These are phyloP conservation scores for Fomitopsis betulina DNA, from an alignment of 1,284 basidiomycete genomes.

Conservation along the genomic window DNA sequence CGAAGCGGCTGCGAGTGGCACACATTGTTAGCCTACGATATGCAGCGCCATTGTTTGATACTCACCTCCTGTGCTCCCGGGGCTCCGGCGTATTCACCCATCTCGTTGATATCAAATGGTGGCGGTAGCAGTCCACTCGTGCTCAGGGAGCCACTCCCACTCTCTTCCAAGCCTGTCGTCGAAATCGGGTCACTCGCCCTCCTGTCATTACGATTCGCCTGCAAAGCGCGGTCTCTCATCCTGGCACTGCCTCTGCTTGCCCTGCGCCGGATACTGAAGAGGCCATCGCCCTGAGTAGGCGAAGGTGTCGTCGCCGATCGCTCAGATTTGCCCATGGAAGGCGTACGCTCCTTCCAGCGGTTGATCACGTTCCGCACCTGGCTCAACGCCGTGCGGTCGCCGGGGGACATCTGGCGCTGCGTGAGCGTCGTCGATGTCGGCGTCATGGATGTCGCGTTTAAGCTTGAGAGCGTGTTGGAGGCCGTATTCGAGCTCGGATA, in stretches of 20 bases:
- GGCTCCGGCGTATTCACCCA: constrained; percentile 36
- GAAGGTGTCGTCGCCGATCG: constrained; percentile 32
- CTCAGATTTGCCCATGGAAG: constrained; percentile 28
- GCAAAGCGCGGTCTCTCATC: constrained; percentile 29
- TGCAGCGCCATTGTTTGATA: neutral
- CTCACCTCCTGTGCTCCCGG: constrained; percentile 39
- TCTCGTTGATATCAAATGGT: constrained; percentile 42
- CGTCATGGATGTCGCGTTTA: constrained; percentile 20
- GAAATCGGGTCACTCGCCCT: constrained; percentile 7
- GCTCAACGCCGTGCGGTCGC: constrained; percentile 1
- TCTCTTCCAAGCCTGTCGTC: constrained; percentile 13
- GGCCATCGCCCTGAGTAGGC: constrained; percentile 38
- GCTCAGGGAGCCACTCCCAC: constrained; percentile 25
- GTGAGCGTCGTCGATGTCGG: constrained; percentile 35
- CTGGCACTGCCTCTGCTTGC: constrained; percentile 43
- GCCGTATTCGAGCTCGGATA: neutral
- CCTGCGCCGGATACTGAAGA: constrained; percentile 61
- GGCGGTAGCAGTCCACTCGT: constrained; percentile 35
- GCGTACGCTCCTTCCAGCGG: constrained; percentile 72
- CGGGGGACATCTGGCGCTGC: constrained; percentile 52
- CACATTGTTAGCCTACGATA: neutral
- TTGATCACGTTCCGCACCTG: constrained; percentile 72
- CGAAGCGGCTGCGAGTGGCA: constrained; percentile 63
- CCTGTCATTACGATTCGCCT: constrained; percentile 6
- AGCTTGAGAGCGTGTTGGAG: neutral